A percentile compares a stretch with the other conserved stretches of the same genome.
phyloP scores from a whole-genome alignment of 2,329 filamentous ascomycete genomes.

The Aphanocladium album region DNA sequence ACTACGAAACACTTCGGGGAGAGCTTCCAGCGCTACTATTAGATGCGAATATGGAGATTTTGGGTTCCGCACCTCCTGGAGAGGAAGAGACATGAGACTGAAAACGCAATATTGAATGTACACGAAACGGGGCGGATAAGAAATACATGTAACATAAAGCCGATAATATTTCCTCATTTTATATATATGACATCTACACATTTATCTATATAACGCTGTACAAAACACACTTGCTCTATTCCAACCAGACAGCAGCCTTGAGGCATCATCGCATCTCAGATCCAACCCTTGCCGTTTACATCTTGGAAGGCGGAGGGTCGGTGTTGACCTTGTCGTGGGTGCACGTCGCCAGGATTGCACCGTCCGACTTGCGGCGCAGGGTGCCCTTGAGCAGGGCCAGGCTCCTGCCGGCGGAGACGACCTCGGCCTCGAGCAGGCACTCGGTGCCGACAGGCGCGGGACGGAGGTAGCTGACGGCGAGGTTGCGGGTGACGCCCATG shows the following conservation, averaged over 20 bases:
- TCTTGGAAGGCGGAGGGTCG: conserved; percentile 37
- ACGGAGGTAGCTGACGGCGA: conserved; percentile 63
- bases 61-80: conserved; percentile 12
- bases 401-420: conserved; percentile 52
- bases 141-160: background rate
- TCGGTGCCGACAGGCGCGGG: conserved; percentile 50
- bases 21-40: conserved; percentile 22
- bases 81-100: background rate
- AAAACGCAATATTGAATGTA: too few species aligned
- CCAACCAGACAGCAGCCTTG: too few species aligned
- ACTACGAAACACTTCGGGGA: conserved; percentile 19
- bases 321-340: conserved; percentile 63
- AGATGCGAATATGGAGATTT: conserved; percentile 21
- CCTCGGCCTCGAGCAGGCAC: conserved; percentile 50
- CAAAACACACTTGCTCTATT: too few species aligned
- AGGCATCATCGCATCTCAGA: too few species aligned
- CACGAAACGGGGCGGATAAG: too few species aligned
- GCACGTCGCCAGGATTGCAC: conserved; percentile 49
- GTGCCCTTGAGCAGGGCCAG: conserved; percentile 49
- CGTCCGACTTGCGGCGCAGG: conserved; percentile 49
- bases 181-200: background rate
- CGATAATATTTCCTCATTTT: background rate
- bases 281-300: background rate
- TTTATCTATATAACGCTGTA: background rate
- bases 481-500: conserved; percentile 60